Evolutionary conservation across 1,284 basidiomycete species (phyloP), one percentile per base, ranked within the genome.

Genomic region (Tilletia walkeri): DNA sequence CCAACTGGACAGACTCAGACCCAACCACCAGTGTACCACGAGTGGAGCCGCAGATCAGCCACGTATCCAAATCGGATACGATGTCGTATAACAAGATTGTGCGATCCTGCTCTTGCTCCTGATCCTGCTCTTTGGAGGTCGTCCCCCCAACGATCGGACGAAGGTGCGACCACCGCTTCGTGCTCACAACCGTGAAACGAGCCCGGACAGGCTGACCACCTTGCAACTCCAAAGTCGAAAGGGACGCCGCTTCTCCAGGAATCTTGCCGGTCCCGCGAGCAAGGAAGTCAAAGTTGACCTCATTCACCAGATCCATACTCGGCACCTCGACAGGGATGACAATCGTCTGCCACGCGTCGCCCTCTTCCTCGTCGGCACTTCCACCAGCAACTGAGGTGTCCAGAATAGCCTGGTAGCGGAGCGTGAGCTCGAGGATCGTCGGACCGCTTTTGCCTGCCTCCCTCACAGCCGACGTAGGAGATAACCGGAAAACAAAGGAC

Each of bases 1-100:
- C 61, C 14, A 80, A 61, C 0, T 48, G 30, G 34, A 34, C 49
- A 54, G n/a, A 20, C 38, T 6, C 20, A 38, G 18, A 30, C 24
- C 24, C 24, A 7, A 75, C 20, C 2, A 53, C 3, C 24, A 76
- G 75, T 4, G 41, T 70, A 3, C 76, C 76, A 36, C 76, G 72
- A 38, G 78, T 79, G 2, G 34, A 16, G 9, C 80, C 80, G 69
- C 75, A 75, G 1, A 82, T 73, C 16, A 80, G 67, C 80, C 80
- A 82, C 20, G 68, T 71, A 30, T 79, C 77, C 50, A 76, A 78
- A 54, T 80, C 79, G 34, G 70, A 72, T 1, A 74, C 45, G 2
- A 82, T 38, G 20, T 82, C 74, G 72, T 81, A 82, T 39, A 75
- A 59, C 69, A 82, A 50, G n/a, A 66, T 36, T 56, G 18, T 45